Evolutionary conservation across 2,329 filamentous ascomycete genomes (phyloP).

Genomic region (Curvularia spicifera): DNA sequence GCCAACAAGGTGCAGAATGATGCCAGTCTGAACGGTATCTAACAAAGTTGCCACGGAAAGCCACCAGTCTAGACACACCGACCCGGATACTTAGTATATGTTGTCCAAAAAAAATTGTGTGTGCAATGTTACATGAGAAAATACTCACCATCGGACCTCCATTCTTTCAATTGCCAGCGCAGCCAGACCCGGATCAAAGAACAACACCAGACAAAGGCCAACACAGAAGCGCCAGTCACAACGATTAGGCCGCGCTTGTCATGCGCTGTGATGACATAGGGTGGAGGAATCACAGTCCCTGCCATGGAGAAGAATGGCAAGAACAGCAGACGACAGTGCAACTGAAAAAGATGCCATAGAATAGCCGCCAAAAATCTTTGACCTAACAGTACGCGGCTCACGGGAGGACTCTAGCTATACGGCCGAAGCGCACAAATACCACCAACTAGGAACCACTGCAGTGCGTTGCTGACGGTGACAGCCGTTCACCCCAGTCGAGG

Average conservation of each 20-base stretch:
- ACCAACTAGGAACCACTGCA: neutral
- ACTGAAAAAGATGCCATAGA: slow-evolving; percentile 5
- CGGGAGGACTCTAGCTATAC: neutral
- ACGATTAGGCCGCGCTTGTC: slow-evolving; percentile 47
- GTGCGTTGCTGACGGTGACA: neutral
- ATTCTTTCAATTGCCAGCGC: slow-evolving; percentile 36
- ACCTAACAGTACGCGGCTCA: neutral
- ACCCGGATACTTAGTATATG: slow-evolving; percentile 3
- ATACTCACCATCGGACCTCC: slow-evolving; percentile 42
- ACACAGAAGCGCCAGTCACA: slow-evolving; percentile 34
- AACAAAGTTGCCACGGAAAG: slow-evolving; percentile 28
- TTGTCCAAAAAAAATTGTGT: slow-evolving; percentile 16
- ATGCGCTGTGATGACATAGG: slow-evolving; percentile 37
- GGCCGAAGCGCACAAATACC: neutral
- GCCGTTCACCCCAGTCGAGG: neutral
- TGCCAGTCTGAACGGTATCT: slow-evolving; percentile 33
- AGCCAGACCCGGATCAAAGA: slow-evolving; percentile 41
- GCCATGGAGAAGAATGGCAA: slow-evolving; percentile 24
- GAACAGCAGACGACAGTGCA: slow-evolving; percentile 6
- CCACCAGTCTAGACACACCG: slow-evolving; percentile 18
- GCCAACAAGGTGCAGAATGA: slow-evolving; percentile 35
- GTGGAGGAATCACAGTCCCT: slow-evolving; percentile 32
- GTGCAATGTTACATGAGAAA: slow-evolving; percentile 6
- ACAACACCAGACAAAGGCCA: slow-evolving; percentile 42
- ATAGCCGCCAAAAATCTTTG: neutral